A percentile compares a stretch with the other conserved stretches of the same genome.
Conservation (phyloP, 2,329 filamentous ascomycete species). For the Sporothrix variecibatus region DNA sequence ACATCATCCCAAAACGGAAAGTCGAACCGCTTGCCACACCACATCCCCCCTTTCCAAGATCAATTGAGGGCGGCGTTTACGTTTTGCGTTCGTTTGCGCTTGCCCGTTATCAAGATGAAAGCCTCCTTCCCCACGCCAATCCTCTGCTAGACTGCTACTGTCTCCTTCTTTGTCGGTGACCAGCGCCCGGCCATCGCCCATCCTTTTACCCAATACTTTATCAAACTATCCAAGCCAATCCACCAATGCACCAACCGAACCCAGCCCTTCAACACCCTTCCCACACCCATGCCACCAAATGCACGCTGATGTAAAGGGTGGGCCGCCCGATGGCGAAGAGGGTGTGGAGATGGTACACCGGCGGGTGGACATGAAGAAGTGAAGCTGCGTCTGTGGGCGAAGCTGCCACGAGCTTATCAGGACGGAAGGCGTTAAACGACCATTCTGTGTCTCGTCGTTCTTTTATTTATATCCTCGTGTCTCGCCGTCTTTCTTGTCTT, state of each 20-base stretch:
- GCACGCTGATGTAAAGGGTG: slow-evolving; percentile 1
- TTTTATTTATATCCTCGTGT: slow-evolving; percentile 6
- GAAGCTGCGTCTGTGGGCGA: neutral
- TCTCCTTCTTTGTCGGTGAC: neutral
- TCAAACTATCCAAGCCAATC: neutral
- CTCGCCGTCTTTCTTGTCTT: neutral
- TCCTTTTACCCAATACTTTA: neutral
- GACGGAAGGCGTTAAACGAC: neutral
- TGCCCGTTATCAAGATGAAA: neutral
- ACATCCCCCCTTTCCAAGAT: neutral
- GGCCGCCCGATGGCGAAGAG: neutral
- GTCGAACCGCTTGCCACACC: neutral
- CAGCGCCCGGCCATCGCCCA: neutral
- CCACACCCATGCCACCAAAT: neutral
- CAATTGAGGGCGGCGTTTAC: neutral
- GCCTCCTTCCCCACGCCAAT: neutral
- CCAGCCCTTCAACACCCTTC: neutral
- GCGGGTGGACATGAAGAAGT: neutral
- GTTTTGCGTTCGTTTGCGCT: neutral
- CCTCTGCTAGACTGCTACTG: neutral
- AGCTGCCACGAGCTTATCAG: slow-evolving; percentile 15
- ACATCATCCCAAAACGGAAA: slow-evolving; percentile 12
- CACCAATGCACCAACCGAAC: neutral
- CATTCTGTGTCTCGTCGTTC: neutral
- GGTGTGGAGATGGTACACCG: slow-evolving; percentile 11